A percentile compares a stretch with the other conserved stretches of the same genome.
These are phyloP conservation scores for Thuja plicata DNA, from an alignment of 83 land plant genomes.

Conservation along the genomic window DNA sequence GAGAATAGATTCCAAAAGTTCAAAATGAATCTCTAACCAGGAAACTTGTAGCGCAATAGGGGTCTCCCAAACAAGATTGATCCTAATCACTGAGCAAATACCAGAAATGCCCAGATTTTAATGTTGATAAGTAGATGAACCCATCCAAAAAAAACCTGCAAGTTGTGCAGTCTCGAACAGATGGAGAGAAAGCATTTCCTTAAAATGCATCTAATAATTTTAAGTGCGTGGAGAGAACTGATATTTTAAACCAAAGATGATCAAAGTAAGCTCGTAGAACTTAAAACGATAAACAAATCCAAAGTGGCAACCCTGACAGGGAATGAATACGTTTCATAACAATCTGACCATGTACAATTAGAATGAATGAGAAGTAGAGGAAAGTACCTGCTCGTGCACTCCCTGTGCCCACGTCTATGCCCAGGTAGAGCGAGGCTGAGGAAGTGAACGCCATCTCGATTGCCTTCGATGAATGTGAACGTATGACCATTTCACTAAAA, in stretches of 20 bases:
- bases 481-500: neutral
- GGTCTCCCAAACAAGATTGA: neutral
- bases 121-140: neutral
- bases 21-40: neutral
- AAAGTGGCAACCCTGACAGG: neutral
- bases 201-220: no score
- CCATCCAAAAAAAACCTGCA: neutral
- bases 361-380: neutral
- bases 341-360: neutral
- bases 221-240: no score
- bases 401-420: conserved; percentile 96
- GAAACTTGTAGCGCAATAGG: neutral
- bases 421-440: conserved; percentile 54
- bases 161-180: neutral
- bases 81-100: neutral
- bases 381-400: conserved; percentile 92
- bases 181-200: no score
- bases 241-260: no score
- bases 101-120: neutral
- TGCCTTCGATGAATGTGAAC: neutral
- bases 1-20: no score
- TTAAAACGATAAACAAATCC: no score
- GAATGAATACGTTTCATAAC: no score
- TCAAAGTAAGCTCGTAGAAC: no score
- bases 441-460: conserved; percentile 16